A percentile compares a stretch with the other conserved stretches of the same genome.
Conservation (phyloP, 768 basidiomycete species). For the Phylloporus arenicola region DNA sequence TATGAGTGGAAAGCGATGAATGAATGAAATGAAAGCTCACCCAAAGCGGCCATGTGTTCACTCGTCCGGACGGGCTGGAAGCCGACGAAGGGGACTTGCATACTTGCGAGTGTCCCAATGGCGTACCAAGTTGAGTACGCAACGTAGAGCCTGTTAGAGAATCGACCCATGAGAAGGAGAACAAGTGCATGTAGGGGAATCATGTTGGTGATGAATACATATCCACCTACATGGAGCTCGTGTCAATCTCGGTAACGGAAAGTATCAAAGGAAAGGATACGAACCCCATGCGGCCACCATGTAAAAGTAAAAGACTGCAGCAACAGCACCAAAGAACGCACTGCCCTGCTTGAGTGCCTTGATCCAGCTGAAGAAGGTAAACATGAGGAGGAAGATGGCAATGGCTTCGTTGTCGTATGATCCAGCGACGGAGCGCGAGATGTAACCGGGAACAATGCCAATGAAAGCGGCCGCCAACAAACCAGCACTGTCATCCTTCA, state of each 20-base stretch:
- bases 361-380: conserved; percentile 97
- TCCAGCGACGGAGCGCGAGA: conserved; percentile 97
- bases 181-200: conserved; percentile 95
- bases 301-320: conserved; percentile 98
- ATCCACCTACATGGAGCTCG: conserved; percentile 58
- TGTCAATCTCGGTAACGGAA: conserved; percentile 5
- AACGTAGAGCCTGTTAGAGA: conserved; percentile 85
- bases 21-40: conserved; percentile 34
- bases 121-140: conserved; percentile 98
- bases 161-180: conserved; percentile 94
- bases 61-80: conserved; percentile 97
- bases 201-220: conserved; percentile 99
- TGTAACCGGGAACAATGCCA: conserved; percentile 96
- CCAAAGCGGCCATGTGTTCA: conserved; percentile 98
- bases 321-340: conserved; percentile 82
- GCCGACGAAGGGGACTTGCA: conserved; percentile 99
- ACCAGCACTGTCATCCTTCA: conserved; percentile 93
- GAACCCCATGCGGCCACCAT: conserved; percentile 99
- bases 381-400: conserved; percentile 99
- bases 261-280: conserved; percentile 15
- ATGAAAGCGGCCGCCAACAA: conserved; percentile 98
- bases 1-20: neutral
- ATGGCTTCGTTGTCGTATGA: conserved; percentile 99
- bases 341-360: conserved; percentile 92
- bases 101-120: conserved; percentile 92